Evolutionary conservation across 495 filamentous ascomycete genomes (phyloP).

Genomic region (Astrocystis sublimbata): DNA sequence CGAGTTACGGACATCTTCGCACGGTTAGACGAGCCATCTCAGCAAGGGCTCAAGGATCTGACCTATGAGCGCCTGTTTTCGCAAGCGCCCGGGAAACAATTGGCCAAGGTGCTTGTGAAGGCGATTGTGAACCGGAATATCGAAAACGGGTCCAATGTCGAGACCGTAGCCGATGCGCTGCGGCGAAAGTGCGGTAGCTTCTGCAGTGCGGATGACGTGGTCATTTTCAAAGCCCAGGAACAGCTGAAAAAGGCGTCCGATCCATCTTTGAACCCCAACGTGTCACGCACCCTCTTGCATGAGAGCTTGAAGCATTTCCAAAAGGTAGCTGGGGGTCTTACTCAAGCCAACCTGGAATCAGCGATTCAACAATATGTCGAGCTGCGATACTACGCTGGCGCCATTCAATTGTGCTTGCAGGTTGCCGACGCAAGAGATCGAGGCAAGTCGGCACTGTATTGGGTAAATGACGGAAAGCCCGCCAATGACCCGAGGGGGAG

Average conservation of each 20-base stretch:
- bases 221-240: slow-evolving; percentile 98
- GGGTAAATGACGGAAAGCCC: slow-evolving; percentile 58
- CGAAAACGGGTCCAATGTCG: slow-evolving; percentile 90
- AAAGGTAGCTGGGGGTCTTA: slow-evolving; percentile 78
- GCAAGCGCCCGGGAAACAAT: slow-evolving; percentile 71
- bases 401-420: slow-evolving; percentile 82
- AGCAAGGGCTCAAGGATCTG: slow-evolving; percentile 67
- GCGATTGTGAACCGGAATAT: slow-evolving; percentile 98
- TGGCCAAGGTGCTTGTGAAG: slow-evolving; percentile 96
- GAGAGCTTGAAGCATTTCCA: slow-evolving; percentile 87
- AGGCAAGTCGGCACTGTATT: slow-evolving; percentile 76
- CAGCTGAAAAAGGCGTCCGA: slow-evolving; percentile 84
- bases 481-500: slow-evolving; percentile 65
- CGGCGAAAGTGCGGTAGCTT: slow-evolving; percentile 90
- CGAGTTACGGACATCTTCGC: slow-evolving; percentile 82
- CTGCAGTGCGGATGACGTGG: slow-evolving; percentile 93
- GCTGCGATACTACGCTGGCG: slow-evolving; percentile 89
- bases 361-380: slow-evolving; percentile 75
- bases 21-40: slow-evolving; percentile 68
- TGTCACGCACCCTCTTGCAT: slow-evolving; percentile 77
- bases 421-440: slow-evolving; percentile 82
- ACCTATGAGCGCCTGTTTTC: slow-evolving; percentile 89
- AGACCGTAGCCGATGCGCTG: slow-evolving; percentile 92
- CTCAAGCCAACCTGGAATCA: slow-evolving; percentile 74
- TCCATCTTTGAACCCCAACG: slow-evolving; percentile 68